Evolutionary conservation across 2,329 filamentous ascomycete genomes (phyloP).

Genomic region (Alternaria sp.): DNA sequence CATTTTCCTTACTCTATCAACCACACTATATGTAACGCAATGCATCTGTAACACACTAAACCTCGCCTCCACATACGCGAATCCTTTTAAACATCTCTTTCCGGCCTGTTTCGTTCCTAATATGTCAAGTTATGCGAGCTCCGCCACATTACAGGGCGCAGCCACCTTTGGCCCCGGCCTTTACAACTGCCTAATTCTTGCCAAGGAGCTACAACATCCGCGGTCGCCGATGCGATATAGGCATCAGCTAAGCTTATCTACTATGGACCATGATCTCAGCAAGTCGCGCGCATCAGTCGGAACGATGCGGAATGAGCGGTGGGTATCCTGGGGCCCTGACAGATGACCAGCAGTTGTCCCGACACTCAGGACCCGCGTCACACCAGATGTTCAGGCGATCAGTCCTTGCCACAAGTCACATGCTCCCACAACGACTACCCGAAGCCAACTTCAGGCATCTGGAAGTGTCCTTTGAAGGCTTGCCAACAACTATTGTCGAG

Average conservation of each 20-base stretch:
- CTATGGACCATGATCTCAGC: neutral
- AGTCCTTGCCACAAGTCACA: neutral
- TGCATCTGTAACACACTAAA: conserved; percentile 16
- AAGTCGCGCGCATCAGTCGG: neutral
- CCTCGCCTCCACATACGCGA: neutral
- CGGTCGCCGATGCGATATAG: conserved; percentile 18
- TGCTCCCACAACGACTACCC: neutral
- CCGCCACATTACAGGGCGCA: conserved; percentile 24
- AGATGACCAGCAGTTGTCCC: conserved; percentile 11
- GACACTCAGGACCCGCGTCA: conserved; percentile 7
- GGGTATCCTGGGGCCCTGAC: conserved; percentile 1
- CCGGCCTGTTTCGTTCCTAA: neutral
- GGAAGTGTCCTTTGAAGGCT: neutral
- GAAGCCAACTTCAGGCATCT: neutral
- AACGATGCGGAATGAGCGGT: conserved; percentile 7
- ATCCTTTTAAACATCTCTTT: neutral
- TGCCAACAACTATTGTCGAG: neutral
- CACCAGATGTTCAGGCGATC: conserved; percentile 13
- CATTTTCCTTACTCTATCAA: neutral
- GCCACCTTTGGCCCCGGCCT: conserved; percentile 14
- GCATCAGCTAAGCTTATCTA: conserved; percentile 25
- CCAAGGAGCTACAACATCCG: conserved; percentile 17
- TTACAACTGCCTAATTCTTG: conserved; percentile 19
- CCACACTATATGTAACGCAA: conserved; percentile 10
- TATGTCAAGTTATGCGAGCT: conserved; percentile 14